A percentile compares a stretch with the other conserved stretches of the same genome.
Evolutionary conservation across 2,329 filamentous ascomycete genomes (phyloP).

Genomic region (Paramyrothecium sp.): DNA sequence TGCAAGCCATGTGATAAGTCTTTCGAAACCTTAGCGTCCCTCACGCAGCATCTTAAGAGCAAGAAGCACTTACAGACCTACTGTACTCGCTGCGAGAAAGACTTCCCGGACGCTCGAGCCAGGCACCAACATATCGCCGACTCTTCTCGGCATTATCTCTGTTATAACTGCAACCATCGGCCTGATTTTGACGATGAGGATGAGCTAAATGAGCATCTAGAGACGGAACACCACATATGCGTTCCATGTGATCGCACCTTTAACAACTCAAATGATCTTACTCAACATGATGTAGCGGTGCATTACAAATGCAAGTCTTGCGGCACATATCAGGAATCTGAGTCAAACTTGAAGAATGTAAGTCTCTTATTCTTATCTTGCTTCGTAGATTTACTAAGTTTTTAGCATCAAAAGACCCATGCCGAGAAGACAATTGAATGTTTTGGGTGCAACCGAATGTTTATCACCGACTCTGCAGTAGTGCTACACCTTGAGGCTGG

Average conservation of each 20-base stretch:
- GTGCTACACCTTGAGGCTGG: conserved; percentile 21
- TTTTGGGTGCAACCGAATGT: conserved; percentile 11
- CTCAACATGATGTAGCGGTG: conserved; percentile 5
- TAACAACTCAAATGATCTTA: neutral
- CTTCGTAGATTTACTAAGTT: neutral
- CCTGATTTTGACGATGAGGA: conserved; percentile 3
- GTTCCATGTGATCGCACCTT: conserved; percentile 2
- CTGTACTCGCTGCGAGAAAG: conserved; percentile 5
- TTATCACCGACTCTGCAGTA: conserved; percentile 17
- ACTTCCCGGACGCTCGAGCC: conserved; percentile 1
- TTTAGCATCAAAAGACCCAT: conserved; percentile 17
- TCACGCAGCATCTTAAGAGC: neutral
- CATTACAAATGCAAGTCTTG: conserved; percentile 16
- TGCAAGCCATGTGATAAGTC: conserved; percentile 1
- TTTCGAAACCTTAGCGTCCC: neutral
- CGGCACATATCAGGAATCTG: neutral
- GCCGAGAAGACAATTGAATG: conserved; percentile 10
- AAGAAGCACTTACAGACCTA: conserved; percentile 2
- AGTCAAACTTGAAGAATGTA: conserved; percentile 12
- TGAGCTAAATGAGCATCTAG: conserved; percentile 7
- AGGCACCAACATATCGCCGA: conserved; percentile 5
- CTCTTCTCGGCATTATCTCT: conserved; percentile 6
- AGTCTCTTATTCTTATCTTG: neutral
- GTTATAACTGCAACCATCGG: neutral
- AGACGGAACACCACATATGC: conserved; percentile 6